phyloP scores from a whole-genome alignment of 1,284 basidiomycete genomes.

The Cutaneotrichosporon dermatis region DNA sequence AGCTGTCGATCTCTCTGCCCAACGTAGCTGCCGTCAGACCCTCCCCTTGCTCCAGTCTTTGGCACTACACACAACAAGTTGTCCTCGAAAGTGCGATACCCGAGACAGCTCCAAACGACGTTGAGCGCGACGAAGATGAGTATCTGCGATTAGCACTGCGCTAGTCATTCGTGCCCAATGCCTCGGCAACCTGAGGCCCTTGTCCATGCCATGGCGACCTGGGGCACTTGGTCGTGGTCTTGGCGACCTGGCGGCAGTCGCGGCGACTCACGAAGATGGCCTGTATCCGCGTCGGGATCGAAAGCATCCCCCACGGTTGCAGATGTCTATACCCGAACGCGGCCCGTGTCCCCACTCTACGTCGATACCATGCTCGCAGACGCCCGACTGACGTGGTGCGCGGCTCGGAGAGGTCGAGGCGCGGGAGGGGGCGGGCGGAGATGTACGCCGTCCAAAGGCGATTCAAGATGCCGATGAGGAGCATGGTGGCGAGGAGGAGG shows the following conservation, averaged over 20 bases:
- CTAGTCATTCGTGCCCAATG: too few relatives aligned
- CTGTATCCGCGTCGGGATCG: slow-evolving; percentile 30
- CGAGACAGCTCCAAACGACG: slow-evolving; percentile 44
- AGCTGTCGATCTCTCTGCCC: slow-evolving; percentile 13
- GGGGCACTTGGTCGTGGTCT: too few relatives aligned
- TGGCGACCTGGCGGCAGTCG: too few relatives aligned
- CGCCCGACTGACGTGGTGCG: background rate
- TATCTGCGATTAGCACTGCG: slow-evolving; percentile 15
- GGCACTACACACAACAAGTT: slow-evolving; percentile 18
- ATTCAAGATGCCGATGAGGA: background rate
- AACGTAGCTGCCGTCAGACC: background rate
- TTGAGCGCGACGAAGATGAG: slow-evolving; percentile 25
- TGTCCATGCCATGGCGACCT: too few relatives aligned
- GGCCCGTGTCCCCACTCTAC: slow-evolving; percentile 23
- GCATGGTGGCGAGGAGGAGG: background rate
- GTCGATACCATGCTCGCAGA: slow-evolving; percentile 13
- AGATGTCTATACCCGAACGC: slow-evolving; percentile 24
- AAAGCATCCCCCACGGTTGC: slow-evolving; percentile 19
- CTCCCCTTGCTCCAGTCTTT: background rate
- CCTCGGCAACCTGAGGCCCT: too few relatives aligned
- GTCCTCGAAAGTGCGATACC: slow-evolving; percentile 55
- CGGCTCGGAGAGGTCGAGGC: too few relatives aligned
- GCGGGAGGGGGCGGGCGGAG: too few relatives aligned
- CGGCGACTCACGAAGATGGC: slow-evolving; percentile 20
- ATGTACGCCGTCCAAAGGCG: background rate